phyloP scores from a whole-genome alignment of 148 eudicot species.

The Silene conica region DNA sequence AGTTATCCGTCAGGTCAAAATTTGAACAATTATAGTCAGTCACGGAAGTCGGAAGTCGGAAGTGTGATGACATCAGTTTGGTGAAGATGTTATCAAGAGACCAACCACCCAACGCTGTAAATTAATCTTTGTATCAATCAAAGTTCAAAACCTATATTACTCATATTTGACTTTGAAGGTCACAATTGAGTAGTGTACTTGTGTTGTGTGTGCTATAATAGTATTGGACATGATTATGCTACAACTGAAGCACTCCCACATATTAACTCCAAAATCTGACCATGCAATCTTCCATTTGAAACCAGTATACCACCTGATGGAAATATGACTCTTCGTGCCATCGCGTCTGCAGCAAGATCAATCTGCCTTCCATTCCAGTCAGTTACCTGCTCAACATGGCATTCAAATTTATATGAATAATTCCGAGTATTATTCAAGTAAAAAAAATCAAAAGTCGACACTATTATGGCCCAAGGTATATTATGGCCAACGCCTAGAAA shows the following conservation, averaged over 20 bases:
- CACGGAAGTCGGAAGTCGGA: too few relatives aligned
- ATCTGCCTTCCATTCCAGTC: constrained; percentile 80
- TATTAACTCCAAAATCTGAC: constrained; percentile 51
- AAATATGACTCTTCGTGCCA: constrained; percentile 53
- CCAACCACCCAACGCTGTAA: too few relatives aligned
- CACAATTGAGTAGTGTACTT: too few relatives aligned
- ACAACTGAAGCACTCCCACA: constrained; percentile 39
- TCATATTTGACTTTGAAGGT: too few relatives aligned
- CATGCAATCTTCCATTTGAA: constrained; percentile 56
- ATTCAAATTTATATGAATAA: constrained; percentile 4
- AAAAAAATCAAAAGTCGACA: not conserved
- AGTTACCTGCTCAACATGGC: constrained; percentile 48
- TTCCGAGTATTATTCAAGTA: constrained; percentile 1
- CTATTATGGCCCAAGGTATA: not conserved
- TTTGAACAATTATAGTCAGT: too few relatives aligned
- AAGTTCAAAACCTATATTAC: too few relatives aligned
- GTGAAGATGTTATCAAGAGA: too few relatives aligned
- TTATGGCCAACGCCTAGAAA: constrained; percentile 4
- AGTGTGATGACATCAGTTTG: too few relatives aligned
- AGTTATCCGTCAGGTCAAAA: not conserved
- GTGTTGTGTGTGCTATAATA: too few relatives aligned
- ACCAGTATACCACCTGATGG: constrained; percentile 88
- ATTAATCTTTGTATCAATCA: too few relatives aligned
- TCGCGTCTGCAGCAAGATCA: constrained; percentile 70
- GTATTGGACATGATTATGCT: too few relatives aligned